A percentile compares a stretch with the other conserved stretches of the same genome.
phyloP scores from a whole-genome alignment of 2,329 filamentous ascomycete species.

The Colletotrichum salicis region DNA sequence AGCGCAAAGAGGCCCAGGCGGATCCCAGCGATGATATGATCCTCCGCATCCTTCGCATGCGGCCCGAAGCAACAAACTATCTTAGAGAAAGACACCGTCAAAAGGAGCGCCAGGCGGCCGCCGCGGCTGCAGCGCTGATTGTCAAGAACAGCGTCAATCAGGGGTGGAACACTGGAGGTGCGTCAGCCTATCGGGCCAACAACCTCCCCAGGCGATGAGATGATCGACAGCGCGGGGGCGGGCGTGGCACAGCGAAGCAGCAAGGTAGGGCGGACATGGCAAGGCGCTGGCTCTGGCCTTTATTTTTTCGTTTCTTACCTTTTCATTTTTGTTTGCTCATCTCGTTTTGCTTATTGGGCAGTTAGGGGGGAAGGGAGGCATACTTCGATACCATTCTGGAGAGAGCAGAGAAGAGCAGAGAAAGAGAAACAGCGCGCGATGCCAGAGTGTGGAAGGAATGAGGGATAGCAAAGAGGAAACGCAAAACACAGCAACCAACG shows the following conservation, averaged over 20 bases:
- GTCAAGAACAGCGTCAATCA: constrained; percentile 86
- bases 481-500: background rate
- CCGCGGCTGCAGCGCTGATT: constrained; percentile 92
- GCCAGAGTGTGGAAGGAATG: background rate
- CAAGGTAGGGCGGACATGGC: constrained; percentile 3
- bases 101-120: constrained; percentile 90
- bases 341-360: constrained; percentile 1
- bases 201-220: constrained; percentile 59
- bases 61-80: constrained; percentile 88
- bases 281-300: constrained; percentile 7
- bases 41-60: constrained; percentile 91
- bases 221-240: constrained; percentile 3
- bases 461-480: background rate
- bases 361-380: background rate
- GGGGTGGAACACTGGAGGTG: constrained; percentile 60
- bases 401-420: background rate
- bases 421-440: background rate
- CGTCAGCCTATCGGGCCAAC: constrained; percentile 57
- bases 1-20: constrained; percentile 92
- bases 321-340: constrained; percentile 12
- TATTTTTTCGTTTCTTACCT: background rate
- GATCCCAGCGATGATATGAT: constrained; percentile 99
- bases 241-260: background rate
- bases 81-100: constrained; percentile 91
- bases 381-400: constrained; percentile 32